phyloP scores from a whole-genome alignment of 257 asterid genomes.

The Cruciata laevipes region DNA sequence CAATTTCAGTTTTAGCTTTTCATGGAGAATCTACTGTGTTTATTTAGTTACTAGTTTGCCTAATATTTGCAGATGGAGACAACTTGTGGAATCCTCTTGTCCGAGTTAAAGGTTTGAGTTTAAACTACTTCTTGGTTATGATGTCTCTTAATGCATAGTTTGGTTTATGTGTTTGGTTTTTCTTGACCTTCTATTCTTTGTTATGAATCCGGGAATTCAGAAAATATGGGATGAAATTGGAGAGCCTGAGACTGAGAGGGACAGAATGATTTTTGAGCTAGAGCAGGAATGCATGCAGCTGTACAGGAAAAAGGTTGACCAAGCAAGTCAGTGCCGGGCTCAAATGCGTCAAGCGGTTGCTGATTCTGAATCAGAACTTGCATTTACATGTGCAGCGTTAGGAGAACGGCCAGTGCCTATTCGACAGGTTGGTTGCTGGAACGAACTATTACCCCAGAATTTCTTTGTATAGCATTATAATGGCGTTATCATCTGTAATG shows the following conservation, averaged over 20 bases:
- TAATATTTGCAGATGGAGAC: conserved; percentile 43
- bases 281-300: conserved; percentile 79
- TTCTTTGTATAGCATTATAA: background rate
- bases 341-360: conserved; percentile 72
- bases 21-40: background rate
- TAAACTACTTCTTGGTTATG: background rate
- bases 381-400: conserved; percentile 50
- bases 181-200: background rate
- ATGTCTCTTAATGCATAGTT: background rate
- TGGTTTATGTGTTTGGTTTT: background rate
- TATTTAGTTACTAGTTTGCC: background rate
- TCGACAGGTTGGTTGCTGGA: conserved; percentile 39
- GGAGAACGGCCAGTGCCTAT: conserved; percentile 50
- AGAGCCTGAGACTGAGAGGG: conserved; percentile 66
- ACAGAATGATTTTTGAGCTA: conserved; percentile 67
- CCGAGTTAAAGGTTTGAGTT: conserved; percentile 67
- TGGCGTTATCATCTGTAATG: background rate
- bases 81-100: conserved; percentile 57
- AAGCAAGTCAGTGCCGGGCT: conserved; percentile 55
- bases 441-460: background rate
- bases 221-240: conserved; percentile 93
- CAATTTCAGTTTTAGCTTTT: background rate
- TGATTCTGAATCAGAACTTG: conserved; percentile 72
- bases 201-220: conserved; percentile 33
- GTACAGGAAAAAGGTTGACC: conserved; percentile 81